These are phyloP conservation scores for Colletotrichum trifolii DNA, from an alignment of 2,329 filamentous ascomycete species.

Conservation along the genomic window DNA sequence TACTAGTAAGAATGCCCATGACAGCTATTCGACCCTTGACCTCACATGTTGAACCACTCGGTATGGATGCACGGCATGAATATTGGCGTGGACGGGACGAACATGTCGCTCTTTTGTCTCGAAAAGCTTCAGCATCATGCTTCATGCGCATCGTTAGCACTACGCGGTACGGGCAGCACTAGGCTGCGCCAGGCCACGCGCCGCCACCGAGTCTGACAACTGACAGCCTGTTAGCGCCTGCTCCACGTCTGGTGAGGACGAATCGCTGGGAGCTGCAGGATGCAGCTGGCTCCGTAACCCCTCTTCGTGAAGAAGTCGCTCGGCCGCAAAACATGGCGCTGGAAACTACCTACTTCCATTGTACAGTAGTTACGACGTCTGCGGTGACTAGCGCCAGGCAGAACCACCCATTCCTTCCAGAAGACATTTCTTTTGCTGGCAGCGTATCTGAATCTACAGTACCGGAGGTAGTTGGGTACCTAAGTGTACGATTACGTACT, in stretches of 20 bases:
- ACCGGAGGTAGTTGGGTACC: no score
- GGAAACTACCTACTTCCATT: neutral
- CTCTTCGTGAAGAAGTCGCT: constrained; percentile 7
- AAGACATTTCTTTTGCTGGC: neutral
- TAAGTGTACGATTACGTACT: no score
- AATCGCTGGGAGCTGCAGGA: neutral
- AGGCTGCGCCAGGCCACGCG: neutral
- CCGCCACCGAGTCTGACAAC: neutral
- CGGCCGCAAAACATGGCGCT: constrained; percentile 12
- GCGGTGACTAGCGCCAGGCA: neutral
- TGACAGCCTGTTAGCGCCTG: neutral
- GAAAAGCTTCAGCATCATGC: neutral
- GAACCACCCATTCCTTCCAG: constrained; percentile 1
- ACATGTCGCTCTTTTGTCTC: neutral
- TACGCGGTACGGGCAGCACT: neutral
- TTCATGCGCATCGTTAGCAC: constrained; percentile 5
- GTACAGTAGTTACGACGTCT: neutral
- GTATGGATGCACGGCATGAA: neutral
- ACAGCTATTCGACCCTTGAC: constrained; percentile 5
- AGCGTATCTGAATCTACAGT: no score
- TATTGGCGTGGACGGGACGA: constrained; percentile 22
- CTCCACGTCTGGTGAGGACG: neutral
- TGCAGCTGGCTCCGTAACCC: neutral
- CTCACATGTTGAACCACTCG: constrained; percentile 5
- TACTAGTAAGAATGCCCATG: neutral